phyloP scores from a whole-genome alignment of 2,329 filamentous ascomycete genomes.

The Capronia americana region DNA sequence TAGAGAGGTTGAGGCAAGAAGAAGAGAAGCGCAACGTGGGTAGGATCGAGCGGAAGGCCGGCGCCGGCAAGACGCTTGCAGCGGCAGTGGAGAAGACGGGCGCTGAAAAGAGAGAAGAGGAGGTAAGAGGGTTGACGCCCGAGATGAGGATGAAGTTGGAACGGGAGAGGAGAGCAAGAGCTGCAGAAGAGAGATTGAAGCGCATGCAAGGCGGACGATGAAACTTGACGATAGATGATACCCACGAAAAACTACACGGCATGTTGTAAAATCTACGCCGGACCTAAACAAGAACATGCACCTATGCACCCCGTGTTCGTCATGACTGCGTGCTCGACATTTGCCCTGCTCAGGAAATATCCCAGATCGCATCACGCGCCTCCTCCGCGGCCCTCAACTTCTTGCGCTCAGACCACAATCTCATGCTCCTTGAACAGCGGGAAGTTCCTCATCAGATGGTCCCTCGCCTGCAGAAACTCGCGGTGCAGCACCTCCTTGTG shows the following conservation, averaged over 20 bases:
- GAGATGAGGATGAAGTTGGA: conserved; percentile 87
- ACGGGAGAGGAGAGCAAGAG: conserved; percentile 85
- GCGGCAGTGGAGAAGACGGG: conserved; percentile 70
- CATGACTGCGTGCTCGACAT: not conserved
- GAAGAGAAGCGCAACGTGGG: conserved; percentile 52
- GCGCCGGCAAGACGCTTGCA: conserved; percentile 62
- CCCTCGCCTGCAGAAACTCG: conserved; percentile 26
- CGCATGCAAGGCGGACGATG: conserved; percentile 59
- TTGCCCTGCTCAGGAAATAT: not conserved
- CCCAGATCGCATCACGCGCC: not conserved
- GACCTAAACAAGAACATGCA: not conserved
- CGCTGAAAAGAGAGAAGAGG: conserved; percentile 81
- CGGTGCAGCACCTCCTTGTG: conserved; percentile 24
- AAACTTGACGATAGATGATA: not conserved
- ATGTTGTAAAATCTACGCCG: not conserved
- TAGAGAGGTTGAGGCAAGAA: conserved; percentile 72
- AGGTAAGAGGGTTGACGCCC: conserved; percentile 80
- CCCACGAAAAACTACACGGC: not conserved
- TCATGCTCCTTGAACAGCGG: conserved; percentile 37
- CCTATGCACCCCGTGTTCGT: not conserved
- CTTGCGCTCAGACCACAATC: conserved; percentile 26
- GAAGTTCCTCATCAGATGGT: conserved; percentile 26
- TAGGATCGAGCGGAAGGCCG: conserved; percentile 57
- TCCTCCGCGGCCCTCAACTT: not conserved
- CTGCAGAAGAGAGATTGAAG: conserved; percentile 85